These are phyloP conservation scores for Dillenia turbinata DNA, from an alignment of 164 flowering plant species.

Conservation along the genomic window DNA sequence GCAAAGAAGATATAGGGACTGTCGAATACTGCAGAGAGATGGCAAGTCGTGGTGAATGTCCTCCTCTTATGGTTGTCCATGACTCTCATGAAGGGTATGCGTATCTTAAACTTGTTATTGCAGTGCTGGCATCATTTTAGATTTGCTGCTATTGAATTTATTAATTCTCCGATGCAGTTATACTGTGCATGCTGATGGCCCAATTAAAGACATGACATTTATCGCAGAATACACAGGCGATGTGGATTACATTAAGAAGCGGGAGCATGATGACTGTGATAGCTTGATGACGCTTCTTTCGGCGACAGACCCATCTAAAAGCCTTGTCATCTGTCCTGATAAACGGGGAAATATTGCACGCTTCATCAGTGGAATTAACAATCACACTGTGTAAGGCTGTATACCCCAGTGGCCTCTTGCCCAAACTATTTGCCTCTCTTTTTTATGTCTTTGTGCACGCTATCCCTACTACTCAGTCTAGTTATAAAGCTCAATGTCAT, in stretches of 20 bases:
- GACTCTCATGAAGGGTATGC: slow-evolving; percentile 69
- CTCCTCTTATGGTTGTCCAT: slow-evolving; percentile 63
- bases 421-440: neutral
- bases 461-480: neutral
- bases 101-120: neutral
- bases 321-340: slow-evolving; percentile 75
- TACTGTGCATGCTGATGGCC: slow-evolving; percentile 64
- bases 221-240: slow-evolving; percentile 69
- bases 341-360: slow-evolving; percentile 71
- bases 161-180: slow-evolving; percentile 35
- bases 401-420: neutral
- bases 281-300: slow-evolving; percentile 76
- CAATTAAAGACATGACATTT: slow-evolving; percentile 63
- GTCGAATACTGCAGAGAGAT: slow-evolving; percentile 52
- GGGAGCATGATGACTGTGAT: slow-evolving; percentile 72
- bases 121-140: too few species aligned
- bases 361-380: slow-evolving; percentile 77
- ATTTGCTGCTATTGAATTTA: neutral
- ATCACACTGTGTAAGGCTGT: slow-evolving; percentile 55
- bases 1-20: slow-evolving; percentile 59
- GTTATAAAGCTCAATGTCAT: neutral
- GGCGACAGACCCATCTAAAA: slow-evolving; percentile 39
- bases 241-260: slow-evolving; percentile 61
- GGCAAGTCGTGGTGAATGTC: slow-evolving; percentile 60
- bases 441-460: neutral